phyloP scores from a whole-genome alignment of 2,329 filamentous ascomycete genomes.

The Stachybotrys chlorohalonatus region DNA sequence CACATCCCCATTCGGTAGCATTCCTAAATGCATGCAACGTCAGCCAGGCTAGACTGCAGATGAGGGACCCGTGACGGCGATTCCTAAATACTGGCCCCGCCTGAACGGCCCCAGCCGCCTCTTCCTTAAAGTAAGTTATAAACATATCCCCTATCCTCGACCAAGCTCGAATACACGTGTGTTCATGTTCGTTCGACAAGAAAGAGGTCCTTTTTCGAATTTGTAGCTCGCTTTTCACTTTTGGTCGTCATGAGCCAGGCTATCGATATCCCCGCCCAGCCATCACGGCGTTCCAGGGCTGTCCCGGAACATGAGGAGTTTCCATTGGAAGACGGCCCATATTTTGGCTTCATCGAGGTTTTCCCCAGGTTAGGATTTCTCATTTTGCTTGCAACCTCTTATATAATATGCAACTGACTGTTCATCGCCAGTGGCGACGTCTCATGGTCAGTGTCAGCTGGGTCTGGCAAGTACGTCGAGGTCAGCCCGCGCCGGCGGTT shows the following conservation, averaged over 20 bases:
- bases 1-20: neutral
- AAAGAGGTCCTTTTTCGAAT: too few relatives aligned
- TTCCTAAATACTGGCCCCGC: slow-evolving; percentile 2
- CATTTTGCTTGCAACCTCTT: neutral
- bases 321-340: slow-evolving; percentile 11
- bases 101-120: neutral
- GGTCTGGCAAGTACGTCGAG: slow-evolving; percentile 16
- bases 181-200: too few relatives aligned
- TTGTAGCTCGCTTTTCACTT: neutral
- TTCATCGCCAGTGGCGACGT: slow-evolving; percentile 10
- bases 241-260: slow-evolving; percentile 10
- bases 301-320: slow-evolving; percentile 5
- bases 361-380: slow-evolving; percentile 14
- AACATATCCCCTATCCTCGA: too few relatives aligned
- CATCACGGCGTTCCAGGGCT: slow-evolving; percentile 2
- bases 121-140: too few relatives aligned
- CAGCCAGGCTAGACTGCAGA: neutral
- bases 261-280: slow-evolving; percentile 13
- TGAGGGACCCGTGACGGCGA: neutral
- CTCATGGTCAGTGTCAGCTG: slow-evolving; percentile 15
- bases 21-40: neutral
- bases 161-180: too few relatives aligned
- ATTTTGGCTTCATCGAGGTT: slow-evolving; percentile 13
- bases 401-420: neutral
- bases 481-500: slow-evolving; percentile 7